Percentiles rank a stretch among this genome's conserved stretches.
Evolutionary conservation across 176 grass and related monocot genomes (phyloP).

Genomic region (Carex myosuroides): DNA sequence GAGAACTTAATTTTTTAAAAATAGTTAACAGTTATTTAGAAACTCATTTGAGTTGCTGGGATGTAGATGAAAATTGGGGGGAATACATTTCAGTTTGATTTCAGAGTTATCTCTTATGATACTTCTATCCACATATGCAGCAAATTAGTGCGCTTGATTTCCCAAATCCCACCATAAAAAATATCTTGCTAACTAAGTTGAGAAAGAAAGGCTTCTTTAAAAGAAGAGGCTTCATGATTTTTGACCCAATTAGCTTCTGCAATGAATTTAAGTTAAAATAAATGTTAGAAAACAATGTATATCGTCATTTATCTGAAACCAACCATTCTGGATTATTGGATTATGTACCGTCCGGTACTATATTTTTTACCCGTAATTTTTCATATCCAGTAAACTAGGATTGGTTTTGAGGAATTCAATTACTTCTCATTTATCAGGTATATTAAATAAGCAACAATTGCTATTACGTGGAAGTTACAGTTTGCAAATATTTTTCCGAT

Average conservation of each 20-base stretch:
- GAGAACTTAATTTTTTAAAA: too few species aligned
- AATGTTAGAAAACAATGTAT: background rate
- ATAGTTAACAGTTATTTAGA: too few species aligned
- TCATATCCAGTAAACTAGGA: background rate
- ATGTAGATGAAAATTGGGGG: too few species aligned
- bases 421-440: background rate
- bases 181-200: background rate
- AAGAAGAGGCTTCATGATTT: background rate
- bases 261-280: background rate
- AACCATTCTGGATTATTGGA: background rate
- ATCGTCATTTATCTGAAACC: background rate
- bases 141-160: background rate
- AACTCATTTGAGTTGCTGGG: too few species aligned
- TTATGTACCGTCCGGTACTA: background rate
- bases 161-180: background rate
- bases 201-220: background rate
- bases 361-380: background rate
- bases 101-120: too few species aligned
- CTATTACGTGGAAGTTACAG: conserved; percentile 5
- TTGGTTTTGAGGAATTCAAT: background rate
- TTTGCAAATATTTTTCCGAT: background rate
- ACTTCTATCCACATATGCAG: background rate
- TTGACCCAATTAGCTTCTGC: background rate
- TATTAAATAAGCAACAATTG: background rate
- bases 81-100: too few species aligned